Evolutionary conservation across 1,284 basidiomycete species (phyloP).

Genomic region (Marasmius sp.): DNA sequence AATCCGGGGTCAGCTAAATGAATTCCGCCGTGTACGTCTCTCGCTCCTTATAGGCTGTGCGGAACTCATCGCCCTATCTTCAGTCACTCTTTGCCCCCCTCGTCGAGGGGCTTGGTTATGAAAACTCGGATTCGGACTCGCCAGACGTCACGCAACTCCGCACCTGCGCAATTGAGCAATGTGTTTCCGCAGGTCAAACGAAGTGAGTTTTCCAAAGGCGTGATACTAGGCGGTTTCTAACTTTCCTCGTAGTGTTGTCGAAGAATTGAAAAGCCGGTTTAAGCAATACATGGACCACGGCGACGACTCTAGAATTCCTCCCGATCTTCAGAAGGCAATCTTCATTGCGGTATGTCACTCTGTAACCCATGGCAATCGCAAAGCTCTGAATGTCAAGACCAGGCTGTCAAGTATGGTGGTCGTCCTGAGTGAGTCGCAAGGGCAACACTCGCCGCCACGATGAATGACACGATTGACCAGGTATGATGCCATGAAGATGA

Average conservation of each 20-base stretch:
- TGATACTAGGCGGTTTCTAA: not conserved
- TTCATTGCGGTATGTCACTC: constrained; percentile 47
- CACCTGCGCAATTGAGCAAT: constrained; percentile 71
- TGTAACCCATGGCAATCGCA: not conserved
- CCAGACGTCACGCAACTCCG: constrained; percentile 78
- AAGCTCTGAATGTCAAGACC: not conserved
- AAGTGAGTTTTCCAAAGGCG: constrained; percentile 33
- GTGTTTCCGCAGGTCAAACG: constrained; percentile 64
- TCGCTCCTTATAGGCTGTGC: not conserved
- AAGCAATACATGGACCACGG: constrained; percentile 67
- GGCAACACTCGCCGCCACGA: not conserved
- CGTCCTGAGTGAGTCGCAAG: not conserved
- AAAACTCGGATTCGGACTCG: constrained; percentile 69
- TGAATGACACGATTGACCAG: not conserved
- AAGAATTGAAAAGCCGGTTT: constrained; percentile 79
- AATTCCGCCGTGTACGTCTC: constrained; percentile 58
- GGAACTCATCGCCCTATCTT: not conserved
- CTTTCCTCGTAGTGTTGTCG: constrained; percentile 54
- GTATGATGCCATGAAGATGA: constrained; percentile 71
- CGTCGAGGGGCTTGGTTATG: constrained; percentile 80
- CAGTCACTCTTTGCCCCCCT: constrained; percentile 79
- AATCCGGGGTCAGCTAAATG: constrained; percentile 61
- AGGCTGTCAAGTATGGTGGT: not conserved
- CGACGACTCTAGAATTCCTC: constrained; percentile 81
- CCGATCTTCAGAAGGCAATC: constrained; percentile 64